Percentiles rank a stretch among this genome's conserved stretches.
Evolutionary conservation across 2,329 filamentous ascomycete species (phyloP).

Genomic region (Pestalotiopsis sp.): DNA sequence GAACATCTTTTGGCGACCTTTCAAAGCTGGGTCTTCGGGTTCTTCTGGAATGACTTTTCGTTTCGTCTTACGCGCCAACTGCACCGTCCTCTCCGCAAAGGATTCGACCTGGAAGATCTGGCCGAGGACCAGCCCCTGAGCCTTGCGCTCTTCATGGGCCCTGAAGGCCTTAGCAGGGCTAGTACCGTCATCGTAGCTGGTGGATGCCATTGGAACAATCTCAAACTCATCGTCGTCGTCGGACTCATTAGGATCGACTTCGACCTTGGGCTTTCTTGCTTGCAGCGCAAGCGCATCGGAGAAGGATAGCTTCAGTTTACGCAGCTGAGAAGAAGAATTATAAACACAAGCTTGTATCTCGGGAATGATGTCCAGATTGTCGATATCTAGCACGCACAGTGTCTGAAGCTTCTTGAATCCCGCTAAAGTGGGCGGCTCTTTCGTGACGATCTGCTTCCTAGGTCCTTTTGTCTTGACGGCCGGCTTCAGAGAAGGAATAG

Average conservation of each 20-base stretch:
- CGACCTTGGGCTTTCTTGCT: slow-evolving; percentile 45
- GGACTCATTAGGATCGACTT: slow-evolving; percentile 49
- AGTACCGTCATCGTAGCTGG: slow-evolving; percentile 37
- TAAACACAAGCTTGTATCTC: slow-evolving; percentile 60
- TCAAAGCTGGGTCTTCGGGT: neutral
- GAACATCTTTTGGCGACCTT: slow-evolving; percentile 6
- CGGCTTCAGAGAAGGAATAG: slow-evolving; percentile 40
- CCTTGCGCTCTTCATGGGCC: slow-evolving; percentile 56
- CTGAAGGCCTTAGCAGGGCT: slow-evolving; percentile 48
- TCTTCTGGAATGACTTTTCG: slow-evolving; percentile 25
- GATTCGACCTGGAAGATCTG: slow-evolving; percentile 56
- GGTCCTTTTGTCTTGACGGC: slow-evolving; percentile 33
- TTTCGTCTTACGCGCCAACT: slow-evolving; percentile 31
- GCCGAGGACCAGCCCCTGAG: slow-evolving; percentile 55
- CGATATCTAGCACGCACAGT: slow-evolving; percentile 62
- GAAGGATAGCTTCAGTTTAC: slow-evolving; percentile 60
- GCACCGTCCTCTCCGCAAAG: slow-evolving; percentile 36
- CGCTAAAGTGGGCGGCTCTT: slow-evolving; percentile 56
- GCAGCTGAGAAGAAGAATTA: slow-evolving; percentile 57
- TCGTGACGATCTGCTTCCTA: slow-evolving; percentile 32
- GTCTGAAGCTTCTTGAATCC: slow-evolving; percentile 58
- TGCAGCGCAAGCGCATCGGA: slow-evolving; percentile 53
- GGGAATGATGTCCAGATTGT: slow-evolving; percentile 55
- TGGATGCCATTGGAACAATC: slow-evolving; percentile 37
- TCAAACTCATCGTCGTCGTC: slow-evolving; percentile 60